Base-by-base conservation (phyloP, 441 rosid genomes). In the Viola pubescens region DNA sequence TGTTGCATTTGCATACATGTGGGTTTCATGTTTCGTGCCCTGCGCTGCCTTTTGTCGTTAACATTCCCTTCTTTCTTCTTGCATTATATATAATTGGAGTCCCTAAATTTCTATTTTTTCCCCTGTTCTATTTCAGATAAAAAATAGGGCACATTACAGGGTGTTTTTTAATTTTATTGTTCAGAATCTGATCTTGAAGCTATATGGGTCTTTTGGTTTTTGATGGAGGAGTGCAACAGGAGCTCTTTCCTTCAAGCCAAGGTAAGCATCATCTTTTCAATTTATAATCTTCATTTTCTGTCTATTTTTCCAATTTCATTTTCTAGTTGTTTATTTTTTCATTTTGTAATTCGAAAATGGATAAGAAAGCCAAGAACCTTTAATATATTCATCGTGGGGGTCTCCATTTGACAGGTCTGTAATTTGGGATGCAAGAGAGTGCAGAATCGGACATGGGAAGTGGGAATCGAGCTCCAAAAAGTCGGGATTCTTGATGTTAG, bases 171-270 rank as follows among this genome's bases (percentile, higher is more conserved):
- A 6, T 8, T 34, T 44, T 64, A 6, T 60, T 61, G 16, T 11
- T 9, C n/a, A 34, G 43, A n/a, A 5, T 12, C 9, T 63, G 52
- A 19, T 34, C 6, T 56, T 51, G 4, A 41, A 47, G 14, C 59
- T 59, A 7, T 53, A 61, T 68, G 73, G 72, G 60, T 59, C 47
- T 67, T 52, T 63, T 54, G 59, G 49, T 63, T 52, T 64, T 70
- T 69, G 8, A 75, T 60, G 73, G 77, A 69, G 56, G 47, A 47
- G 68, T 62, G 63, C 34, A 56, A 65, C 59, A 56, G 47, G 45
- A 67, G 64, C 72, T 73, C 56, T 52, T 67, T 65, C 52, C 63
- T 75, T 78, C 72, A 48, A 59, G 34, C 67, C 47, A 73, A 70
- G 81, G 79, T 73, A 68, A 71, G 9, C 14, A 46, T 9, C n/a